A percentile compares a stretch with the other conserved stretches of the same genome.
phyloP scores from a whole-genome alignment of 2,329 filamentous ascomycete species.

The Diatrype stigma region DNA sequence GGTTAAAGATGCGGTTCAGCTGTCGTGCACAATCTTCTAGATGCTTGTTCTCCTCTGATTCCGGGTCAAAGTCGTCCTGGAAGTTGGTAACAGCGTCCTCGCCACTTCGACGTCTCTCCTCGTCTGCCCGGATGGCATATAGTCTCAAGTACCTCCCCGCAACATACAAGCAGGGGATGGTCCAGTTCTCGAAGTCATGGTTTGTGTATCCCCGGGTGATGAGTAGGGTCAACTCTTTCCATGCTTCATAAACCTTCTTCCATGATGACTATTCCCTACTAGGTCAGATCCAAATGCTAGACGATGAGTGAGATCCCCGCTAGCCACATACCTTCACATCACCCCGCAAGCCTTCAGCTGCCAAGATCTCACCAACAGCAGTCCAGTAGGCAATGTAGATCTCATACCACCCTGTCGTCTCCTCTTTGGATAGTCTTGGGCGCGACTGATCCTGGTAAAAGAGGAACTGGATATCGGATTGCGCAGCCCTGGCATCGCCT shows the following conservation, averaged over 20 bases:
- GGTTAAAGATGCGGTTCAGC: slow-evolving; percentile 85
- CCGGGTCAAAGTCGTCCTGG: slow-evolving; percentile 77
- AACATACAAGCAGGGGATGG: slow-evolving; percentile 83
- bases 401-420: slow-evolving; percentile 79
- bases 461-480: slow-evolving; percentile 68
- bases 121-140: slow-evolving; percentile 89
- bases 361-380: slow-evolving; percentile 68
- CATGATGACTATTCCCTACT: slow-evolving; percentile 67
- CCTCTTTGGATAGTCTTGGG: slow-evolving; percentile 56
- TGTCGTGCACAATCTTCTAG: slow-evolving; percentile 87
- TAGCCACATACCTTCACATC: slow-evolving; percentile 24
- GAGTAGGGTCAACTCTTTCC: slow-evolving; percentile 77
- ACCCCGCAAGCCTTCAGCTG: slow-evolving; percentile 50
- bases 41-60: slow-evolving; percentile 74
- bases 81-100: slow-evolving; percentile 45
- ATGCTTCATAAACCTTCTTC: slow-evolving; percentile 78
- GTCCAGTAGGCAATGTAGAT: slow-evolving; percentile 84
- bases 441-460: slow-evolving; percentile 57
- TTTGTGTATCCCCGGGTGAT: slow-evolving; percentile 79
- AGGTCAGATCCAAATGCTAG: no score
- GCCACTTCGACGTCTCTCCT: slow-evolving; percentile 48
- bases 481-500: slow-evolving; percentile 62
- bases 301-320: no score
- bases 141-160: slow-evolving; percentile 80
- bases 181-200: slow-evolving; percentile 79